Conservation (phyloP, 495 filamentous ascomycete species). For the Bryoglossum gracile region DNA sequence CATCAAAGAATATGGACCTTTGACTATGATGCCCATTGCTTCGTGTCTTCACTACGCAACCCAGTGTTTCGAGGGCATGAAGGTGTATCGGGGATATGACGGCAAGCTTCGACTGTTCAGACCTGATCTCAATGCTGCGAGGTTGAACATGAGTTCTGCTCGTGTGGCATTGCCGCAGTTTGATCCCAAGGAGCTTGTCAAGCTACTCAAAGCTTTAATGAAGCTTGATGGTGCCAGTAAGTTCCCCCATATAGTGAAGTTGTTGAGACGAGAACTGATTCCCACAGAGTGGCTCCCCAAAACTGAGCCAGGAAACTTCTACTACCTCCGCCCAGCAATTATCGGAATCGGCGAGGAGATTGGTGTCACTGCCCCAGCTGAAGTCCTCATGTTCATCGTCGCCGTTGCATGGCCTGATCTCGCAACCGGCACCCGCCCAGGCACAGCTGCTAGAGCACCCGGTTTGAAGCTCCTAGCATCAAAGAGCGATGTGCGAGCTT, state of each 20-base stretch:
- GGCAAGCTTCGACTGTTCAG: constrained; percentile 80
- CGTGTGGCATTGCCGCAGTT: constrained; percentile 76
- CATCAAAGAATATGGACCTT: constrained; percentile 69
- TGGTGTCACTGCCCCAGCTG: constrained; percentile 71
- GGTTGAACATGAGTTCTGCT: constrained; percentile 61
- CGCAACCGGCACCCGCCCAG: constrained; percentile 37
- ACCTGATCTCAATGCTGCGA: constrained; percentile 64
- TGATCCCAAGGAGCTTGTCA: constrained; percentile 59
- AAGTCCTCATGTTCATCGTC: constrained; percentile 79
- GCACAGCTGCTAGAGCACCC: constrained; percentile 14
- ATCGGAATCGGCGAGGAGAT: constrained; percentile 76
- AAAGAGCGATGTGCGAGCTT: constrained; percentile 71
- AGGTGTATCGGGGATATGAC: constrained; percentile 80
- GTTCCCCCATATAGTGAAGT: neutral
- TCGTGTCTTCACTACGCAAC: constrained; percentile 84
- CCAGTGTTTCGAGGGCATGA: constrained; percentile 87
- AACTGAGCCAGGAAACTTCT: constrained; percentile 53
- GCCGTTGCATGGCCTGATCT: constrained; percentile 62
- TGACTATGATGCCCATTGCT: constrained; percentile 75
- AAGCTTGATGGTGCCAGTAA: constrained; percentile 52
- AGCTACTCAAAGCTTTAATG: constrained; percentile 62
- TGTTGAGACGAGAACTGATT: neutral
- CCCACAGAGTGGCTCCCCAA: constrained; percentile 69
- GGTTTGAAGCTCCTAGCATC: constrained; percentile 74
- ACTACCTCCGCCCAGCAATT: constrained; percentile 81